Evolutionary conservation across 768 basidiomycete species (phyloP).

Genomic region (Pisolithus sp.): DNA sequence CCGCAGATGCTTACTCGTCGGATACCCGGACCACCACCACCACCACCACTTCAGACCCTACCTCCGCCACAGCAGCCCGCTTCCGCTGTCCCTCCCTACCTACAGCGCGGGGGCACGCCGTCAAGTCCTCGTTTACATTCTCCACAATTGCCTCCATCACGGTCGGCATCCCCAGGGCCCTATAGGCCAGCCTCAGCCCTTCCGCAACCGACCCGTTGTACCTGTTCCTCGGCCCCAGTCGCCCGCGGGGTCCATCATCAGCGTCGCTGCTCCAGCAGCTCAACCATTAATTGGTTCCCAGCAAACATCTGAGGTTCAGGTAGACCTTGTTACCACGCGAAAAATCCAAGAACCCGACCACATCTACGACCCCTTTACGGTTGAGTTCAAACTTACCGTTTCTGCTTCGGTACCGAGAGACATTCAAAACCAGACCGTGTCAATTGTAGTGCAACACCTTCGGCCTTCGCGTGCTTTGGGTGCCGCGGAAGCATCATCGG

Average conservation of each 20-base stretch:
- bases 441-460: constrained; percentile 63
- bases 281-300: constrained; percentile 20
- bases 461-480: constrained; percentile 32
- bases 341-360: constrained; percentile 39
- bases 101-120: constrained; percentile 49
- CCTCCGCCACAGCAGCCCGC: constrained; percentile 35
- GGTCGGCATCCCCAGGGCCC: constrained; percentile 52
- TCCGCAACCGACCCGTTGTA: constrained; percentile 28
- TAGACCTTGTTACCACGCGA: constrained; percentile 49
- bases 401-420: constrained; percentile 36
- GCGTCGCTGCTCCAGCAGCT: constrained; percentile 3
- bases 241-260: constrained; percentile 23
- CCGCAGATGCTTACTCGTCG: constrained; percentile 68
- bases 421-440: constrained; percentile 36
- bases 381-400: constrained; percentile 48
- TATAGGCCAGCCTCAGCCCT: constrained; percentile 37
- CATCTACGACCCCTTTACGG: constrained; percentile 54
- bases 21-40: constrained; percentile 46
- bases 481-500: constrained; percentile 4
- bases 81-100: constrained; percentile 70
- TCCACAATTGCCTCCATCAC: constrained; percentile 44
- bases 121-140: constrained; percentile 51
- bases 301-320: constrained; percentile 40
- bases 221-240: constrained; percentile 26
- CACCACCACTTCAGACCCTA: constrained; percentile 11